Evolutionary conservation across 1,284 basidiomycete species (phyloP), one percentile per base, ranked within the genome.

Genomic region (Mycena sp.): DNA sequence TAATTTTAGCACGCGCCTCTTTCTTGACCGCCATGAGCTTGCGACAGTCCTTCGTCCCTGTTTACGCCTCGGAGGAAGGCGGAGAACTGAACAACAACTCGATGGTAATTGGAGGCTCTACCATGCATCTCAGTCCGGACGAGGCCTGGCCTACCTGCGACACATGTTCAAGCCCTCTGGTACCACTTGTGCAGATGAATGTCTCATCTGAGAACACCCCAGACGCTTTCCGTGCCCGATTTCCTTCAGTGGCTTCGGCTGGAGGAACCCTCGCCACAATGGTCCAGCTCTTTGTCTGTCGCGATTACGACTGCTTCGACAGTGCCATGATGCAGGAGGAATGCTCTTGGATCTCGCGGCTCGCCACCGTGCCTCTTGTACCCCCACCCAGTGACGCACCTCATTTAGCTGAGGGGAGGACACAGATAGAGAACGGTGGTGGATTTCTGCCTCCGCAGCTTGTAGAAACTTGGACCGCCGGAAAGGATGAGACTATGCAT

Each of bases 101-200:
- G 2, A 65, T 71, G 60, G 20, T 72, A 37, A 72, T 68, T 56
- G 70, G 70, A 16, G 70, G 70, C 61, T n/a, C 66, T 1, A 14
- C 34, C 16, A n/a, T 68, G 20, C 68, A 64, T 65, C 70, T 67
- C 41, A 46, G 50, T 1, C 48, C 70, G 34, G 54, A 52, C 48
- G 70, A 72, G 38, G 11, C 37, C 8, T 72, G 70, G 70, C 70
- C 70, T 1, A 62, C n/a, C 11, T 68, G 70, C 57, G 30, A 54
- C 18, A 68, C 70, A 18, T 72, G 70, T 52, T 20, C 55, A 8
- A 37, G 59, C 18, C 66, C 65, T 46, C 48, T 72, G 3, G 62
- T 72, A 7, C 66, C 70, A 14, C 56, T 72, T 10, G 13, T 72
- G 9, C 70, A 72, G 56, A 34, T 72, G 18, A 72, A 72, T 34